Evolutionary conservation across 2,329 filamentous ascomycete species (phyloP).

Genomic region (Allantophomopsis lycopodina): DNA sequence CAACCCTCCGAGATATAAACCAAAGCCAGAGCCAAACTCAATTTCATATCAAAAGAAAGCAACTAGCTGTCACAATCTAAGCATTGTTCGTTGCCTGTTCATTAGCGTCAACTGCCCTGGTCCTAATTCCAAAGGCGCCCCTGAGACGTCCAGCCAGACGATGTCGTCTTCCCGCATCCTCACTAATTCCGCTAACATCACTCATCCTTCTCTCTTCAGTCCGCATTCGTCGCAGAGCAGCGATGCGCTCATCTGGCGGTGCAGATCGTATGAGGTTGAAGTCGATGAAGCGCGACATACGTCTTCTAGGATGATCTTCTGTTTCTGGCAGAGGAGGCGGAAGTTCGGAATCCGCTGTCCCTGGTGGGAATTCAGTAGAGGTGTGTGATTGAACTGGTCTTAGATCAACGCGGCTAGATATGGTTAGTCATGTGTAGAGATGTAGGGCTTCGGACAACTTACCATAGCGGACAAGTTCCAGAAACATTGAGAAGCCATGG

Average conservation of each 20-base stretch:
- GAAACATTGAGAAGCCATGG: constrained; percentile 59
- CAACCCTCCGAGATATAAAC: no score
- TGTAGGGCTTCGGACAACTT: constrained; percentile 18
- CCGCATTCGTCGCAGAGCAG: constrained; percentile 36
- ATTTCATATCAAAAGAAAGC: no score
- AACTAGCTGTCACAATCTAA: no score
- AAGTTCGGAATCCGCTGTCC: constrained; percentile 8
- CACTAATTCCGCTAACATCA: no score
- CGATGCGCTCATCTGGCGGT: constrained; percentile 48
- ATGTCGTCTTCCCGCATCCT: no score
- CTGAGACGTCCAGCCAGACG: neutral
- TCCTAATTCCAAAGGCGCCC: neutral
- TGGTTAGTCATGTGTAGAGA: constrained; percentile 3
- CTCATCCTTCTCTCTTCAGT: constrained; percentile 20
- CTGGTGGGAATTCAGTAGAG: constrained; percentile 4
- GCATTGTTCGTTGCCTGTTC: no score
- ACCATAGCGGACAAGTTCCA: constrained; percentile 58
- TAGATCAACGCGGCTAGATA: constrained; percentile 21
- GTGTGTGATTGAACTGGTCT: constrained; percentile 13
- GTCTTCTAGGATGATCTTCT: constrained; percentile 23
- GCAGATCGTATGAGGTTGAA: constrained; percentile 42
- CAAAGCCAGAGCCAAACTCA: no score
- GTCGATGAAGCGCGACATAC: constrained; percentile 39
- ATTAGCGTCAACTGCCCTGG: neutral
- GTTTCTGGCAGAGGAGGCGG: constrained; percentile 26